phyloP scores from a whole-genome alignment of 1,284 basidiomycete species.

The Microbotryum intermedium region DNA sequence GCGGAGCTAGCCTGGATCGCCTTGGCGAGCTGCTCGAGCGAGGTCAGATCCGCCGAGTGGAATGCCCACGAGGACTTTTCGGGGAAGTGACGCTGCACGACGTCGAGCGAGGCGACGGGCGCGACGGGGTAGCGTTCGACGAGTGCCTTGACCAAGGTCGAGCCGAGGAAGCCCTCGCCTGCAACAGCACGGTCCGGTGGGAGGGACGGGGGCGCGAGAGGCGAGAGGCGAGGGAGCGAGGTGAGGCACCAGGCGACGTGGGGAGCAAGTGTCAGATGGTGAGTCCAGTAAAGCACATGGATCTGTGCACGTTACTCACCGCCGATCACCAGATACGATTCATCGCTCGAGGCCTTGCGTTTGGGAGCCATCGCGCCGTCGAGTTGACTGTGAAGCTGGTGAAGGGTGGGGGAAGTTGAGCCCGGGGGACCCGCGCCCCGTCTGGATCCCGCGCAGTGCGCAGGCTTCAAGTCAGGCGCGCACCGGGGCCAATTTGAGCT shows the following conservation, averaged over 20 bases:
- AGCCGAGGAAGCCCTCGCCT: conserved; percentile 66
- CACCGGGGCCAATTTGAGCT: too few relatives aligned
- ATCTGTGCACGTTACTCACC: conserved; percentile 14
- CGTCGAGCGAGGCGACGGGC: conserved; percentile 61
- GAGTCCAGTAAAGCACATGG: background rate
- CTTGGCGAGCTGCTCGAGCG: conserved; percentile 59
- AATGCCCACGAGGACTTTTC: conserved; percentile 49
- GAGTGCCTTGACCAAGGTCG: conserved; percentile 78
- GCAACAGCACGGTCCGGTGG: background rate
- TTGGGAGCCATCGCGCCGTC: background rate
- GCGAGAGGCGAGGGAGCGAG: background rate
- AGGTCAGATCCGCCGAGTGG: conserved; percentile 75
- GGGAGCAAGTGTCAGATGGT: background rate
- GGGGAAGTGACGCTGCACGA: conserved; percentile 70
- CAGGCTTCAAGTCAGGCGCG: too few relatives aligned
- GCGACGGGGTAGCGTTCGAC: conserved; percentile 63
- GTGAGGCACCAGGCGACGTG: background rate
- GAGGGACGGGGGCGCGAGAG: background rate
- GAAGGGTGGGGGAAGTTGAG: too few relatives aligned
- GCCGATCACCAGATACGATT: conserved; percentile 31
- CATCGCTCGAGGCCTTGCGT: background rate
- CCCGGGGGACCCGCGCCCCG: too few relatives aligned
- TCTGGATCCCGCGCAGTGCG: too few relatives aligned
- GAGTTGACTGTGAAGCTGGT: too few relatives aligned
- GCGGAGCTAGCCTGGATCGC: conserved; percentile 67